Conservation (phyloP, 139 green algal species). For the Chlorella sp. region DNA sequence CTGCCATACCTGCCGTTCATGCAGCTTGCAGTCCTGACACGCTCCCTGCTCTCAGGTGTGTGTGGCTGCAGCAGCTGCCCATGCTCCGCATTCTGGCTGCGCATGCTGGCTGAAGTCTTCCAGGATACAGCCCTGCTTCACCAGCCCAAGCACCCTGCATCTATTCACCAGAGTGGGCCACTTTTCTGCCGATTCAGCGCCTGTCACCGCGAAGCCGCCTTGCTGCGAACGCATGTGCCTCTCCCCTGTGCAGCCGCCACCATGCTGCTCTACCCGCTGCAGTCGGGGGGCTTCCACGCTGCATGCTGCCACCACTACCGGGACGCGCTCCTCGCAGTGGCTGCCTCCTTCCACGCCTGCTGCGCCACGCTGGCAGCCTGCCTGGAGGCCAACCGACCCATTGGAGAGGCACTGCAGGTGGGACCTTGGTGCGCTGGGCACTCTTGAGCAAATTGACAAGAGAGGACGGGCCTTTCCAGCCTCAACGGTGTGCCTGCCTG, state of each 20-base stretch:
- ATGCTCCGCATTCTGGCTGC: no score
- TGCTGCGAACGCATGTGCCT: neutral
- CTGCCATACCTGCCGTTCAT: neutral
- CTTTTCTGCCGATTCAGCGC: neutral
- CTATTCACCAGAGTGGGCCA: neutral
- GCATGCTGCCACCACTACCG: neutral
- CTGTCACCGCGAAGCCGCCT: no score
- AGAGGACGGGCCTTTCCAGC: no score
- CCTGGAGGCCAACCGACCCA: constrained; percentile 3
- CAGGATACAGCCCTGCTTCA: neutral
- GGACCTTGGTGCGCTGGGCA: neutral
- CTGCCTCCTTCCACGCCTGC: neutral
- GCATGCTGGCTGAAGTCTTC: neutral
- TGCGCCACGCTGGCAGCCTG: neutral
- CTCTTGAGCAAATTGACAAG: no score
- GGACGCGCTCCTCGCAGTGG: neutral
- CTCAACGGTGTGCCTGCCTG: no score
- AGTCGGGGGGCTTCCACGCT: neutral
- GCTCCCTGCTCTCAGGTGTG: constrained; percentile 13
- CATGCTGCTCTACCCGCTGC: constrained; percentile 16
- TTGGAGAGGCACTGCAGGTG: neutral
- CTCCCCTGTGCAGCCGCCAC: neutral
- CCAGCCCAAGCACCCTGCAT: neutral
- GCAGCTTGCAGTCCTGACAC: neutral
- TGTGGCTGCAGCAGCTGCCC: neutral